A percentile compares a stretch with the other conserved stretches of the same genome.
phyloP scores from a whole-genome alignment of 1,284 basidiomycete genomes.

The Tilletia horrida region DNA sequence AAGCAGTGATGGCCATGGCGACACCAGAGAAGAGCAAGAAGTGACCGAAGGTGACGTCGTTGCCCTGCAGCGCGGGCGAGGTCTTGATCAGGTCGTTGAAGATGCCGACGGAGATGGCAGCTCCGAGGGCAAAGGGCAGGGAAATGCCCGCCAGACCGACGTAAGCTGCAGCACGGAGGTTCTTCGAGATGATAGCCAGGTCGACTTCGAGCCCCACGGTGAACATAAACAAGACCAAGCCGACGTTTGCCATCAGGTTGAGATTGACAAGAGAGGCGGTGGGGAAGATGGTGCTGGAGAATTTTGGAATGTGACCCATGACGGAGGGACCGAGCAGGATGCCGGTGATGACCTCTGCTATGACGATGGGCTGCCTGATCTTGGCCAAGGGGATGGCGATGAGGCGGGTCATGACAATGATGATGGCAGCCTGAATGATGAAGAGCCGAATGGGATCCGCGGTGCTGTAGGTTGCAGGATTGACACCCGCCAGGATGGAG shows the following conservation, averaged over 20 bases:
- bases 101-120: constrained; percentile 73
- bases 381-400: constrained; percentile 65
- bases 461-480: constrained; percentile 65
- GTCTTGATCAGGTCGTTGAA: constrained; percentile 74
- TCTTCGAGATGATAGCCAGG: constrained; percentile 65
- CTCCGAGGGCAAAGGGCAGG: constrained; percentile 79
- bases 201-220: constrained; percentile 92
- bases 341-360: constrained; percentile 81
- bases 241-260: constrained; percentile 84
- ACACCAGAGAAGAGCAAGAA: constrained; percentile 93
- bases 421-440: constrained; percentile 68
- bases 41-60: constrained; percentile 68
- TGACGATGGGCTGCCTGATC: constrained; percentile 78
- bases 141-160: constrained; percentile 67
- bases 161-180: constrained; percentile 43
- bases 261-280: constrained; percentile 70
- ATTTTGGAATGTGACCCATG: constrained; percentile 48
- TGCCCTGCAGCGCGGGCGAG: constrained; percentile 24
- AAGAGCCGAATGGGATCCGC: constrained; percentile 73
- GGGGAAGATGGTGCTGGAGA: constrained; percentile 50
- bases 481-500: constrained; percentile 64
- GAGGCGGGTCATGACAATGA: constrained; percentile 68
- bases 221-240: constrained; percentile 64
- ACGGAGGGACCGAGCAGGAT: constrained; percentile 63
- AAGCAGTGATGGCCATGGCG: constrained; percentile 83